Evolutionary conservation across 2,329 filamentous ascomycete species (phyloP).

Genomic region (Sporothrix variecibatus): DNA sequence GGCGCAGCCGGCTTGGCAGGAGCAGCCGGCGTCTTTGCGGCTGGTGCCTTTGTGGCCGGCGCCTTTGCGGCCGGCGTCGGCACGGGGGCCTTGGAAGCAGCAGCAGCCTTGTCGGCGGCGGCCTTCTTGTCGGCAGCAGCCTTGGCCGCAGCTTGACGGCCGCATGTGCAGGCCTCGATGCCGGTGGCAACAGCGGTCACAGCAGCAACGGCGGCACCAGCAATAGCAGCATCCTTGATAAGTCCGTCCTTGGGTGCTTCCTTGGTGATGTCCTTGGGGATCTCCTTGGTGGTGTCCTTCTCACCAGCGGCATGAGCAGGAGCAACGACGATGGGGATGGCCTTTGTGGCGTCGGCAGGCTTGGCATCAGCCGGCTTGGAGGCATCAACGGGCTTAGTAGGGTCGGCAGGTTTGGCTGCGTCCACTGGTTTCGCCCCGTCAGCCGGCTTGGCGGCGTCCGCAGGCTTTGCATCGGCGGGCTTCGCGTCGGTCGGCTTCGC

Average conservation of each 20-base stretch:
- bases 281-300: not conserved
- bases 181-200: not conserved
- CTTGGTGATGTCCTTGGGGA: not conserved
- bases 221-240: not conserved
- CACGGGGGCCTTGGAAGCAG: not conserved
- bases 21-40: not conserved
- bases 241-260: not conserved
- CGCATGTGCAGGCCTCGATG: slow-evolving; percentile 9
- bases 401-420: not conserved
- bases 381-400: not conserved
- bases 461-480: not conserved
- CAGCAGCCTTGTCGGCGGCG: not conserved
- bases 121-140: not conserved
- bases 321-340: not conserved
- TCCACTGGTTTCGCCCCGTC: not conserved
- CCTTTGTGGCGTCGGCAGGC: not conserved
- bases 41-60: not conserved
- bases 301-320: not conserved
- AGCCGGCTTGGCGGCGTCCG: not conserved
- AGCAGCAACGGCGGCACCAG: not conserved
- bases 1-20: not conserved
- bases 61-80: not conserved
- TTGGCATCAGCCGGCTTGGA: not conserved
- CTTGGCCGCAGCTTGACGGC: not conserved
- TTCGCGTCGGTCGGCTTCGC: no score